These are phyloP conservation scores for Graphilbum ipis-grandicollis DNA, from an alignment of 2,329 filamentous ascomycete species.

Conservation along the genomic window DNA sequence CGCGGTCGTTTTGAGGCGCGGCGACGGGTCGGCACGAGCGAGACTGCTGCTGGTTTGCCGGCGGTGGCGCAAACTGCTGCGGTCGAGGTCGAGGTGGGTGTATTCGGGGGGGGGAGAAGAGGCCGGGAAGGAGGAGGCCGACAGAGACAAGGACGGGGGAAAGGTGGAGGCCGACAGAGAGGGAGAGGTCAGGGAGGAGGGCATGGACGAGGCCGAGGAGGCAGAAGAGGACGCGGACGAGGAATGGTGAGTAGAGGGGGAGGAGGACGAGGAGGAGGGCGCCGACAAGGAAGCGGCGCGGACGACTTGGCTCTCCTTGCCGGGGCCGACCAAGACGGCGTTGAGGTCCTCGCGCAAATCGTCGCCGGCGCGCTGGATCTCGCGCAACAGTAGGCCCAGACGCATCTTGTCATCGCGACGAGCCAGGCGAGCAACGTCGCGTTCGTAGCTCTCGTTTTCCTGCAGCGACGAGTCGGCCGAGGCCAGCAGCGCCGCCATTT, in stretches of 20 bases:
- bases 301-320: too few species aligned
- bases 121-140: too few species aligned
- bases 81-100: not conserved
- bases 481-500: constrained; percentile 40
- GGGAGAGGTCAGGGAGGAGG: too few species aligned
- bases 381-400: constrained; percentile 36
- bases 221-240: too few species aligned
- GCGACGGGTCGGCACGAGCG: not conserved
- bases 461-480: constrained; percentile 42
- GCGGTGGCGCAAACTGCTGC: not conserved
- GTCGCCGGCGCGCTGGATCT: constrained; percentile 43
- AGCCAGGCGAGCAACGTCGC: constrained; percentile 37
- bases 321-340: constrained; percentile 27
- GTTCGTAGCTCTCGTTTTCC: constrained; percentile 48
- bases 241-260: too few species aligned
- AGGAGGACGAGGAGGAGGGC: too few species aligned
- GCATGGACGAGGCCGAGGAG: too few species aligned
- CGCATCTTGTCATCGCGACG: constrained; percentile 46
- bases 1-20: constrained; percentile 26
- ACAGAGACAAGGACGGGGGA: too few species aligned
- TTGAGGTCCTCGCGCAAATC: constrained; percentile 44
- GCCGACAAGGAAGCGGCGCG: too few species aligned
- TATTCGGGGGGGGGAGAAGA: not conserved
- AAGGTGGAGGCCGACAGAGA: too few species aligned
- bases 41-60: not conserved